Conservation (phyloP, 2,329 filamentous ascomycete species). For the Xylaria sp. region DNA sequence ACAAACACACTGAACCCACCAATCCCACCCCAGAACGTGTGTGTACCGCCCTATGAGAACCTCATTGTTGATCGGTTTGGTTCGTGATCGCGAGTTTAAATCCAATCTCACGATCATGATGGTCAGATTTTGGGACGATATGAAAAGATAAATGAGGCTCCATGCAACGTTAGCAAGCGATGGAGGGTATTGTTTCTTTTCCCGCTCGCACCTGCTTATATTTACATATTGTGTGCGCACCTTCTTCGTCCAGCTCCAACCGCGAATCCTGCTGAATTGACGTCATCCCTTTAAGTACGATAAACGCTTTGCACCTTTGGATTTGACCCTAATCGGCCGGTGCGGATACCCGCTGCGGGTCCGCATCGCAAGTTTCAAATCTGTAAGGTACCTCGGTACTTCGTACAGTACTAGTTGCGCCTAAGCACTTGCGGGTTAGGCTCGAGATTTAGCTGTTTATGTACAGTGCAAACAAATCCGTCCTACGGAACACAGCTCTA, state of each 20-base stretch:
- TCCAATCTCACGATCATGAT: too few species aligned
- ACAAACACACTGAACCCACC: background rate
- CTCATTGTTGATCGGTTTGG: too few species aligned
- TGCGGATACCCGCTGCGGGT: background rate
- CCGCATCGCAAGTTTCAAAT: background rate
- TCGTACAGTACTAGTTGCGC: too few species aligned
- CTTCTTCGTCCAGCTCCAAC: background rate
- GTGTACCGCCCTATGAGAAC: background rate
- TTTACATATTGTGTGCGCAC: too few species aligned
- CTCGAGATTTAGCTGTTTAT: too few species aligned
- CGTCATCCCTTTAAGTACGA: background rate
- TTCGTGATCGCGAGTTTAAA: too few species aligned
- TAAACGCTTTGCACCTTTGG: background rate
- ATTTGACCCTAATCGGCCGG: background rate
- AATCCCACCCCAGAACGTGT: constrained; percentile 10
- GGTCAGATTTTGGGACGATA: too few species aligned
- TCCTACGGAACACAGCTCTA: too few species aligned
- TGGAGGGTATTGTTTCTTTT: background rate
- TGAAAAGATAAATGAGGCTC: background rate
- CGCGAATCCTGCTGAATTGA: background rate
- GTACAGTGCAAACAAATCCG: too few species aligned
- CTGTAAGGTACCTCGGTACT: background rate
- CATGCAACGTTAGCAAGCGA: background rate
- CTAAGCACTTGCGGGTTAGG: too few species aligned
- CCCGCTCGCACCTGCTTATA: background rate